phyloP scores from a whole-genome alignment of 1,284 basidiomycete genomes.

The Naganishia cerealis region DNA sequence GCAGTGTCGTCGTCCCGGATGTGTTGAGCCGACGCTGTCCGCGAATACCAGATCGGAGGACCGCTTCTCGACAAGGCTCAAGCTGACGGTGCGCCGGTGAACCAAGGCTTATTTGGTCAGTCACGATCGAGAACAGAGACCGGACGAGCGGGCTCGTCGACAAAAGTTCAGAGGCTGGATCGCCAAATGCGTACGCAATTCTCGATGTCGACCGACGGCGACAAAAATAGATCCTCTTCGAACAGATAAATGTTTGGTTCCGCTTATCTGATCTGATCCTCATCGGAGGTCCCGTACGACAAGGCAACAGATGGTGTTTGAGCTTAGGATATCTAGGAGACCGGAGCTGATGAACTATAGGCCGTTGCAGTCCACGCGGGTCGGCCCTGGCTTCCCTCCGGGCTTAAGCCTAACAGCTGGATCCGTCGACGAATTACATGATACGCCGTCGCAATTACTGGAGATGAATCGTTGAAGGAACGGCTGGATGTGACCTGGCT shows the following conservation, averaged over 20 bases:
- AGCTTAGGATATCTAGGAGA: neutral
- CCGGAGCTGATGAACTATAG: neutral
- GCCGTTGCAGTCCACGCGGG: too few species aligned
- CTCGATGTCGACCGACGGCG: neutral
- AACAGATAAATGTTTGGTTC: neutral
- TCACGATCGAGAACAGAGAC: slow-evolving; percentile 3
- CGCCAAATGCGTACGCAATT: neutral
- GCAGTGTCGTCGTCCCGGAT: neutral
- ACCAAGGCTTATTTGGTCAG: neutral
- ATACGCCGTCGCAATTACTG: neutral
- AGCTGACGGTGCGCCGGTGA: neutral
- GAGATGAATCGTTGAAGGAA: neutral
- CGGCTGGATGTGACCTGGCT: neutral
- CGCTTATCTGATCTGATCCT: neutral
- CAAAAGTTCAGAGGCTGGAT: neutral
- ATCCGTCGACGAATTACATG: neutral
- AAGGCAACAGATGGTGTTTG: neutral
- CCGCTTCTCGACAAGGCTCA: neutral
- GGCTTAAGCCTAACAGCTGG: too few species aligned
- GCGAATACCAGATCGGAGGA: neutral
- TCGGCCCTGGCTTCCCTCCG: too few species aligned
- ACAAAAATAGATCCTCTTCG: neutral
- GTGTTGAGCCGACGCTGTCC: neutral
- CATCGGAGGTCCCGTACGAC: slow-evolving; percentile 1
- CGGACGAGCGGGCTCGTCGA: neutral